phyloP scores from a whole-genome alignment of 2,329 filamentous ascomycete species.

The Colletotrichum navitas region DNA sequence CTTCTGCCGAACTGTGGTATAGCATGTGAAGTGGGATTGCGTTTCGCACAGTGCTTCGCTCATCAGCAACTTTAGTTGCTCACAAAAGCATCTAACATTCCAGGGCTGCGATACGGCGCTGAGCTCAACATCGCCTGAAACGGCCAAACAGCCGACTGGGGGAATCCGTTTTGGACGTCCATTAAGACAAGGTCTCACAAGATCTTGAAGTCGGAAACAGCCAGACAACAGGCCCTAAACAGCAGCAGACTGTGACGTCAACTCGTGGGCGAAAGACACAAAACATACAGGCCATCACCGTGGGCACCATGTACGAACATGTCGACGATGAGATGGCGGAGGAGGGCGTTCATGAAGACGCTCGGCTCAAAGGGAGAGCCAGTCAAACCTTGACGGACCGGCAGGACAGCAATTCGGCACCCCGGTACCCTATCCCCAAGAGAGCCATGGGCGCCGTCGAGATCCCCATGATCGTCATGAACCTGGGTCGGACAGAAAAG shows the following conservation, averaged over 20 bases:
- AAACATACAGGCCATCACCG: conserved; percentile 15
- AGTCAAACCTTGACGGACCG: not conserved
- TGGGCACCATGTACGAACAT: conserved; percentile 29
- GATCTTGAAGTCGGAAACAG: not conserved
- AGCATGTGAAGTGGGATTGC: not conserved
- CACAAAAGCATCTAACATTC: conserved; percentile 29
- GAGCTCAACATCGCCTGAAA: not conserved
- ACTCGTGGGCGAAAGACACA: conserved; percentile 4
- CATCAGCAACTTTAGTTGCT: conserved; percentile 25
- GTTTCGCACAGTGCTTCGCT: conserved; percentile 36
- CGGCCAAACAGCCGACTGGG: not conserved
- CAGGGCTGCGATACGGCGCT: conserved; percentile 11
- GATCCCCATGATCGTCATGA: conserved; percentile 58
- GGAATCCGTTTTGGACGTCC: not conserved
- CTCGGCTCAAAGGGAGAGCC: not conserved
- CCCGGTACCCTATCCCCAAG: conserved; percentile 51
- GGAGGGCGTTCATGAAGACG: not conserved
- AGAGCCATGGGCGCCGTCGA: conserved; percentile 57
- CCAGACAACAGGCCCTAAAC: not conserved
- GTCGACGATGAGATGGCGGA: conserved; percentile 10
- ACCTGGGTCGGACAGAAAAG: conserved; percentile 57
- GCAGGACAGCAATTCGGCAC: conserved; percentile 33
- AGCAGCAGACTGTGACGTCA: conserved; percentile 8
- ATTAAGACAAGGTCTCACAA: not conserved
- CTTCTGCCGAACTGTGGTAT: not conserved